Base-by-base conservation (phyloP, 2,329 filamentous ascomycete genomes). In the Aspergillus hiratsukae region DNA sequence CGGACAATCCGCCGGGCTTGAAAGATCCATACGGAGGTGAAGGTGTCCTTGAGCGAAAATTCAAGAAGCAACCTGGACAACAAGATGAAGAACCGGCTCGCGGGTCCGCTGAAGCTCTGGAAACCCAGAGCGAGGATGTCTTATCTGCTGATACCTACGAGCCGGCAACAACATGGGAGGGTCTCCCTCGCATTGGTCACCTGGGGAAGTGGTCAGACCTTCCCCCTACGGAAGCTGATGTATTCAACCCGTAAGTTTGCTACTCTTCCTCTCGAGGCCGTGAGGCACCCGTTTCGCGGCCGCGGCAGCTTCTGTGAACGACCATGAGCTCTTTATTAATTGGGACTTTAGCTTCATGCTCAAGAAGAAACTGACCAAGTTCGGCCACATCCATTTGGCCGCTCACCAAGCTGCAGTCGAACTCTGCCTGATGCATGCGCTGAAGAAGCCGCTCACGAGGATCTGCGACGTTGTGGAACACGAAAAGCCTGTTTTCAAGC, bases 371-470 rank as follows among this genome's bases (percentile, higher is more conserved):
- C 58, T 73, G 43, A 67, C 63, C 5, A 67, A 76, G 53, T 61
- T 63, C 9, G 65, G 71, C 6, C 67, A 75, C 28, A 60, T 78
- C 54, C 64, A 72, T 43, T 70, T 66, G 46, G 75, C 79, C 31
- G 76, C 86, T 43, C 81, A 83, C 59, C 78, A 82, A 58, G 79
- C 83, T 3, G 72, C 82, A 10, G 78, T 86, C 4, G 84, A 87
- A 65, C 70, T 83, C 4, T 78, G 80, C 58, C 70, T 81, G 3
- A 69, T 84, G 67, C 73, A 73, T 57, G 67, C 75, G 61, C 72
- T 76, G 53, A 77, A 75, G 48, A 75, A 71, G 60, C 69, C 65
- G 11, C 63, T 71, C 52, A 60, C 66, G 14, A 63, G 69, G 48
- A 61, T 75, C n/a, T 74, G 70, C 58, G 63, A 72, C 19, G 62